A percentile compares a stretch with the other conserved stretches of the same genome.
These are phyloP conservation scores for Aspergillus pseudonomiae DNA, from an alignment of 2,329 filamentous ascomycete species.

Conservation along the genomic window DNA sequence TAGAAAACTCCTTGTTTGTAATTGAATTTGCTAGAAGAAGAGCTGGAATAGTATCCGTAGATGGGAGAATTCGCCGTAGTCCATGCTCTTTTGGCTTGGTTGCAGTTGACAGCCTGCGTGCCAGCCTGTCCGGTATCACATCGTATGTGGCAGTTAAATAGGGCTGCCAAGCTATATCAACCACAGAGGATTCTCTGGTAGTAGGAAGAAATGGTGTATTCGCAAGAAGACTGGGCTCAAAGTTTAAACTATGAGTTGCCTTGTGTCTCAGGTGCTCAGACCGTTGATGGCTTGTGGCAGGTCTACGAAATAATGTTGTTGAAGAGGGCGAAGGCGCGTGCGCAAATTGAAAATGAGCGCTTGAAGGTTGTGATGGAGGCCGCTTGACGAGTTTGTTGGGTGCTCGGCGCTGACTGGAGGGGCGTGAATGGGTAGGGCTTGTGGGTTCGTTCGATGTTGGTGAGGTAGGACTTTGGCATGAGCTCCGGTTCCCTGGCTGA, in stretches of 20 bases:
- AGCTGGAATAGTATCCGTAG: conserved; percentile 49
- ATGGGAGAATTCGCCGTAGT: conserved; percentile 49
- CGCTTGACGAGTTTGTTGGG: conserved; percentile 68
- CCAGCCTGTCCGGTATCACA: conserved; percentile 33
- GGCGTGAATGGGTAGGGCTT: conserved; percentile 50
- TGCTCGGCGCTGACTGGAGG: conserved; percentile 33
- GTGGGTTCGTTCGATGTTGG: conserved; percentile 58
- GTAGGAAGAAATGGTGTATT: conserved; percentile 7
- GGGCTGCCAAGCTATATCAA: conserved; percentile 38
- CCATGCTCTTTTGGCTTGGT: conserved; percentile 38
- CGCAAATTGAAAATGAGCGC: conserved; percentile 41
- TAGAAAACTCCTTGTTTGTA: conserved; percentile 26
- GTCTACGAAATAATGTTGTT: conserved; percentile 57
- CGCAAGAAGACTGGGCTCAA: conserved; percentile 27
- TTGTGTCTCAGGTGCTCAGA: conserved; percentile 56
- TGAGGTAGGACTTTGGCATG: conserved; percentile 55
- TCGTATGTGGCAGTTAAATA: conserved; percentile 40
- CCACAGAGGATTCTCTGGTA: conserved; percentile 9
- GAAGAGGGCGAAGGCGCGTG: conserved; percentile 40
- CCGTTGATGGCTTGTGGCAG: conserved; percentile 66
- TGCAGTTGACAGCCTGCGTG: conserved; percentile 45
- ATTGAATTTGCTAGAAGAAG: conserved; percentile 51
- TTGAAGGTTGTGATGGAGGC: conserved; percentile 56
- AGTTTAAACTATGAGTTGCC: conserved; percentile 36
- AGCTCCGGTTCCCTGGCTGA: conserved; percentile 50